A percentile compares a stretch with the other conserved stretches of the same genome.
Evolutionary conservation across 306 rosid genomes (phyloP).

Genomic region (apple (Malus domestica)): ASM211411v1 NC_041796.1:10388001-10388500

Average conservation of each 20-base stretch:
- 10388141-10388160: constrained; percentile 66
- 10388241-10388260: constrained; percentile 10
- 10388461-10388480: too few species aligned
- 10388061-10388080: background rate
- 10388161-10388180: constrained; percentile 54
- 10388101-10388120: constrained; percentile 40
- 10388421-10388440: too few species aligned
- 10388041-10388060: background rate
- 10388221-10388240: constrained; percentile 58
- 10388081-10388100: constrained; percentile 16
- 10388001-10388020: background rate
- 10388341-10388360: too few species aligned
- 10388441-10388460: too few species aligned
- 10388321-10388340: too few species aligned
- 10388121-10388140: constrained; percentile 61
- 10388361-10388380: too few species aligned
- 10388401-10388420: too few species aligned
- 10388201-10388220: constrained; percentile 58
- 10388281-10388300: background rate
- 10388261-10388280: background rate
- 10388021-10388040: background rate
- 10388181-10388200: constrained; percentile 56
- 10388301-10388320: too few species aligned
- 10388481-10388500: background rate
- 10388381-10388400: too few species aligned